Base-by-base conservation (phyloP, 345 rosid genomes). In the Populus nigra region DNA sequence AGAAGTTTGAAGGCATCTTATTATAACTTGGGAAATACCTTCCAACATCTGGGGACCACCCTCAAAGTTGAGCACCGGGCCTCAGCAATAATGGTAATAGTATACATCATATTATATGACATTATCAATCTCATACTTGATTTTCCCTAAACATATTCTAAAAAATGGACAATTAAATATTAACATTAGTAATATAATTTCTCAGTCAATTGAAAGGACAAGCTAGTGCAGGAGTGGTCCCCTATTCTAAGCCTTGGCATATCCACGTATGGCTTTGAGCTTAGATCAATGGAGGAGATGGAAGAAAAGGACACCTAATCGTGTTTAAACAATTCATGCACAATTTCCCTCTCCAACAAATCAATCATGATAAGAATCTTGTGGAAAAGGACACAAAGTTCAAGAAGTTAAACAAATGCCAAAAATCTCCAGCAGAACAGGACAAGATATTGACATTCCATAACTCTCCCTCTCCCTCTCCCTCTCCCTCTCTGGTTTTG, bases 301-400 rank as follows among this genome's bases (percentile, higher is more conserved):
- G 45, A 35, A 66, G 71, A 47, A 66, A 63, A 75, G 20, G 72
- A 75, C 71, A 49, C 12, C 47, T 18, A 65, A 25, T 61, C 53
- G 16, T 50, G 29, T 62, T 62, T 41, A 62, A 5, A 62, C 8
- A 49, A 63, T 11, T 25, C 57, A 63, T 74, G 77, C 41, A 16
- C 16, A 53, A 27, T 55, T 55, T 18, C 65, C 50, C 72, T 74
- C 68, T 74, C 57, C 59, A 38, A 68, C 65, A 55, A 76, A 55
- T 73, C 74, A 78, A 75, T 78, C 82, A 75, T 77, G 68, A 57
- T 16, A 57, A 61, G 77, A 76, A 85, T 83, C 80, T 85, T 73
- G 75, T 27, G 77, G 79, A 78, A 74, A 76, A 25, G 62, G 41
- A 36, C 73, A 74, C 25, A 69, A 17, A 71, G 35, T 65, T 79